Evolutionary conservation across 73 alveolate genomes (phyloP), one percentile per base, ranked within the genome.

Genomic region (Paramecium octaurelia): DNA sequence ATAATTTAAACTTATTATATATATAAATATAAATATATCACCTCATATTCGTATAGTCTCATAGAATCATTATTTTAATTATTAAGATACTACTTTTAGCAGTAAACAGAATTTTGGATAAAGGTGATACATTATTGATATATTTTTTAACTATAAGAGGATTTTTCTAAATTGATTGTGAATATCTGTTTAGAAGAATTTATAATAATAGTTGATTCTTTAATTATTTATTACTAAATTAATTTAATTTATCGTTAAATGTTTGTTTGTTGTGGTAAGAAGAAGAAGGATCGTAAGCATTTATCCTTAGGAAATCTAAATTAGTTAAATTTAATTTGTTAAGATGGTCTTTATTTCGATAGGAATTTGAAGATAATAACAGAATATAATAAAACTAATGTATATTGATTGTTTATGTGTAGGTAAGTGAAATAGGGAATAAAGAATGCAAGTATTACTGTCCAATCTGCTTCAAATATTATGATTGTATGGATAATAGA

Each of bases 381-480:
- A 73, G 87, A 73, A 73, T 34, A 73, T 43, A 73, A 73, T 36
- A 73, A 40, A 8, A 73, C 87, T 36, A 73, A 73, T 73, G 87
- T 73, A 73, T 36, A 34, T n/a, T 36, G 7, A 12, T 73, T 73
- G n/a, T 0, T 73, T 12, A 73, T 29, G 6, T 14, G 4, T 73
- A 73, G 87, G 40, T 34, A 11, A 73, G 59, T 73, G 87, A 73
- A 36, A 35, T 38, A 73, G 54, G 18, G 34, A 40, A 36, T 35
- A 38, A 38, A 73, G 59, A 73, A 20, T 73, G 87, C 34, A 73
- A 40, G 40, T 73, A 73, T 73, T 73, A 36, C 46, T 73, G 87
- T 40, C 87, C 87, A 73, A 73, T 73, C 46, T 73, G 87, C 46
- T 73, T 73, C 46, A 73, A 73, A 73, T 73, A 73, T 73, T 73